Evolutionary conservation across 805 yeast species (phyloP), one percentile per base, ranked within the genome.

Genomic region (Suhomyces sp.): DNA sequence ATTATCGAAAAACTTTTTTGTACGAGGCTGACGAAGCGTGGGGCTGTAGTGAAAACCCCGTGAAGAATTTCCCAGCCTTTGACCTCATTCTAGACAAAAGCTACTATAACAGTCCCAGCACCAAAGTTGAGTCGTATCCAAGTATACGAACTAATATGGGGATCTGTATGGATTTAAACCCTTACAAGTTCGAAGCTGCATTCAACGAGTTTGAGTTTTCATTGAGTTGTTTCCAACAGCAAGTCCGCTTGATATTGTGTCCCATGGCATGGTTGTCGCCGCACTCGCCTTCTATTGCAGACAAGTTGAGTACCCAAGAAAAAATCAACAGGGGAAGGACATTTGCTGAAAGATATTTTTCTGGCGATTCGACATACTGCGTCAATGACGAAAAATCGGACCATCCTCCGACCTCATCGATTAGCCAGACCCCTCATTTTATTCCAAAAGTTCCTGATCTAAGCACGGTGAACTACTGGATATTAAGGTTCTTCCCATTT

Each of bases 91-190:
- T 81, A 19, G 62, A 64, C 19, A 63, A 62, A 17, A 47, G 47
- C 24, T 53, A 58, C 19, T 53, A 54, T 29, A 33, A 33, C 36
- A 15, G 36, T 38, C 8, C 42, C 51, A 41, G 4, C 29, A 24
- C 27, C 29, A 42, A 23, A 13, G 17, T 24, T n/a, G 42, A 17
- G 13, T 17, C 24, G 12, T 46, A 41, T 27, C 50, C 50, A 2
- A 23, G 48, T 26, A 24, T 69, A 9, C 56, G 57, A 1, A 72
- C 87, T 1, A 78, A 85, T 33, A 75, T 92, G 51, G 98, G 97
- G 0, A 90, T 92, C 5, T 92, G 98, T 66, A 92, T 92, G 97
- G 98, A 92, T 70, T 68, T 92, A 56, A 91, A 89, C 65, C 97
- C 97, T 0, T 87, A 88, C 66, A 78, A 88, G 64, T 92, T 92